Conservation (phyloP, 805 yeast species). For the Sungouiella blattae region DNA sequence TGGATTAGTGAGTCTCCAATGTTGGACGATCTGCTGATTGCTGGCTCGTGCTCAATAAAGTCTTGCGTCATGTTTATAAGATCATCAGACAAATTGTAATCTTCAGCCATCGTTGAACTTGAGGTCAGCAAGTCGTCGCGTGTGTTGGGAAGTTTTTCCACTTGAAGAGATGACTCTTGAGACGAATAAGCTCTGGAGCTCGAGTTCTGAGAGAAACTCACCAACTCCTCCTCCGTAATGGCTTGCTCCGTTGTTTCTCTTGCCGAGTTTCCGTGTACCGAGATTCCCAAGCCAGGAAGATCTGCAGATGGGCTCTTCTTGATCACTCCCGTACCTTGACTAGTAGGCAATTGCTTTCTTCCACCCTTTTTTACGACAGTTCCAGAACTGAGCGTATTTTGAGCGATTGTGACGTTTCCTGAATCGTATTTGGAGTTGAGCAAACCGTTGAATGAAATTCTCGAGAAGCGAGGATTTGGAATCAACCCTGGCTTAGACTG, state of each 20-base stretch:
- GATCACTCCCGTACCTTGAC: slow-evolving; percentile 15
- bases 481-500: slow-evolving; percentile 18
- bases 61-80: slow-evolving; percentile 6
- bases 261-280: slow-evolving; percentile 2
- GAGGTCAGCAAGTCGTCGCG: slow-evolving; percentile 2
- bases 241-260: too few species aligned
- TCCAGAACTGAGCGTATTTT: slow-evolving; percentile 12
- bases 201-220: too few species aligned
- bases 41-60: slow-evolving; percentile 1
- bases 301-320: slow-evolving; percentile 21
- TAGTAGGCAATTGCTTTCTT: slow-evolving; percentile 9
- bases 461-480: slow-evolving; percentile 43
- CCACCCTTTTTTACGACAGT: slow-evolving; percentile 10
- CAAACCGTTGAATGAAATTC: slow-evolving; percentile 40
- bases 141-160: too few species aligned
- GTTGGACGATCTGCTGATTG: not conserved
- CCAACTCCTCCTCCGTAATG: too few species aligned
- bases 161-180: too few species aligned
- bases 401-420: slow-evolving; percentile 6
- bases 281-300: slow-evolving; percentile 29
- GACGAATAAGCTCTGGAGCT: not conserved
- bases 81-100: slow-evolving; percentile 9
- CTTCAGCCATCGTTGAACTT: slow-evolving; percentile 20
- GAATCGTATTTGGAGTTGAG: slow-evolving; percentile 7
- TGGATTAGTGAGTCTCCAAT: not conserved